Base-by-base conservation (phyloP, 768 basidiomycete genomes). In the Macrocybe gigantea region DNA sequence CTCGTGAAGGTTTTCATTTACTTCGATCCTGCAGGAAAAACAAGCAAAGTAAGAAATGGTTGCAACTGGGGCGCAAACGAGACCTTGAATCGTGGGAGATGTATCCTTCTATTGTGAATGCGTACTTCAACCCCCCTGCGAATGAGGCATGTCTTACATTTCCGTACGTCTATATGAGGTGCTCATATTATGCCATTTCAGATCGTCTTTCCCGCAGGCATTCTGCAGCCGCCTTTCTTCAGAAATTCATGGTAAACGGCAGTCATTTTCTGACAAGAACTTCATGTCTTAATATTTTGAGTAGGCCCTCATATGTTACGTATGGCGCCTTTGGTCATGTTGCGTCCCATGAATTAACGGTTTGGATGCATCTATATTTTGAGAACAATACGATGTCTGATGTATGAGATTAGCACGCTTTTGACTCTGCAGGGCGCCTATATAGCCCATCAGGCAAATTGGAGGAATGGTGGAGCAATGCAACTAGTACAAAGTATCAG, bases 181-280 rank as follows among this genome's bases (percentile, higher is more conserved):
- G 13, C 1, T 22, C 22, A 14, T 14, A 36, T 42, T 41, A 49
- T 9, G 39, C 38, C 7, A 41, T 3, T 36, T 15, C 38, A 90
- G 85, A 93, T 94, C 44, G 90, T 93, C 14, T 97, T 99, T 71
- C 94, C 96, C 7, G 95, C 96, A 14, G 96, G 96, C 22, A 93
- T 98, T 57, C 68, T 98, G 12, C 91, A 85, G 53, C 85, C 90
- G 1, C 94, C 94, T 0, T 97, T 93, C 78, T 97, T 93, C 73
- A 79, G 78, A 4, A 71, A 78, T 45, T 72, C 81, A 47, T 95
- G 92, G 88, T 88, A 50, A 35, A 74, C 49, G 13, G 32, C 33
- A 30, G 41, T 38, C 13, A 36, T 39, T 14, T 22, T 8, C 33
- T 29, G 22, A 44, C 4, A 13, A 40, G 29, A 41, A 33, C 39